These are phyloP conservation scores for Fusarium abutilonis DNA, from an alignment of 2,329 filamentous ascomycete species.

Conservation along the genomic window DNA sequence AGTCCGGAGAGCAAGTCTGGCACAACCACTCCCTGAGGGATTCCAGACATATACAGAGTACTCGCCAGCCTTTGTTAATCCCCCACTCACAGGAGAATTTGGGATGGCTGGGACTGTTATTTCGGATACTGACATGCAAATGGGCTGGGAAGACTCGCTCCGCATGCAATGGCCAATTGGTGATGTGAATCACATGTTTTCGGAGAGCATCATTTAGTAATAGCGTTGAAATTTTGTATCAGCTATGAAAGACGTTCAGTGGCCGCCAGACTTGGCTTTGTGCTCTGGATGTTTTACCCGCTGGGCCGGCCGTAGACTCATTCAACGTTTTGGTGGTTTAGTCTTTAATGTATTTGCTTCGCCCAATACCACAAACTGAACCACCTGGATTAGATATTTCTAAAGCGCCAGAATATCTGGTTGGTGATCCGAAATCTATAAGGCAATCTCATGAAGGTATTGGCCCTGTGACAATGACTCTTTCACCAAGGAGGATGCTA, in stretches of 20 bases:
- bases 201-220: conserved; percentile 25
- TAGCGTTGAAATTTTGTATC: too few relatives aligned
- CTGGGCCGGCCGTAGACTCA: neutral
- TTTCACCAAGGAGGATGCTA: too few relatives aligned
- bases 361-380: too few relatives aligned
- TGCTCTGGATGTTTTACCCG: conserved; percentile 1
- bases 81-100: neutral
- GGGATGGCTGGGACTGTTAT: neutral
- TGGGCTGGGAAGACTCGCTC: conserved; percentile 29
- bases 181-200: conserved; percentile 34
- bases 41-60: conserved; percentile 8
- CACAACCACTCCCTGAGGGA: neutral
- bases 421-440: too few relatives aligned
- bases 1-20: conserved; percentile 9
- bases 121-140: conserved; percentile 28
- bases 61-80: conserved; percentile 13
- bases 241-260: neutral
- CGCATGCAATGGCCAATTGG: conserved; percentile 28
- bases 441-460: too few relatives aligned
- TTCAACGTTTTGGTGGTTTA: neutral
- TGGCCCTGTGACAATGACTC: neutral
- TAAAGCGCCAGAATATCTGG: too few relatives aligned
- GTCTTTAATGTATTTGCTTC: too few relatives aligned
- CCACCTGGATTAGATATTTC: too few relatives aligned
- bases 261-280: neutral